A percentile compares a stretch with the other conserved stretches of the same genome.
These are phyloP conservation scores for Atkinsonella hypoxylon DNA, from an alignment of 2,329 filamentous ascomycete genomes.

Conservation along the genomic window DNA sequence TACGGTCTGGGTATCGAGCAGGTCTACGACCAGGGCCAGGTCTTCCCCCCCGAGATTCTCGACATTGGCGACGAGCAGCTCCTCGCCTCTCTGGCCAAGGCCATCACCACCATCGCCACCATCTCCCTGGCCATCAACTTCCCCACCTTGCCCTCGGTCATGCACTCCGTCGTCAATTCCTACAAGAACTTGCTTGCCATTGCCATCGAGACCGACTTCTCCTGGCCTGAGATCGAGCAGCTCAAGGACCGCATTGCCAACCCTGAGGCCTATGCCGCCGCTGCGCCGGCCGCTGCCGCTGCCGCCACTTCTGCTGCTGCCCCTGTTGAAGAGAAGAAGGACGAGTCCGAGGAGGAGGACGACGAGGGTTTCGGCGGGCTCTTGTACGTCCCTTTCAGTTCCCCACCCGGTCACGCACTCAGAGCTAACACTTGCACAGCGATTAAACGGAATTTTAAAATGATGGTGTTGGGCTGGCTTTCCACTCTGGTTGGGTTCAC, in stretches of 20 bases:
- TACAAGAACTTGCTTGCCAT: slow-evolving; percentile 97
- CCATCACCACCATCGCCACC: slow-evolving; percentile 76
- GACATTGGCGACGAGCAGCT: slow-evolving; percentile 95
- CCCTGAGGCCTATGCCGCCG: slow-evolving; percentile 86
- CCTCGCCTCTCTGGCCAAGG: slow-evolving; percentile 66
- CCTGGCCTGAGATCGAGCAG: slow-evolving; percentile 91
- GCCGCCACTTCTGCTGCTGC: slow-evolving; percentile 38
- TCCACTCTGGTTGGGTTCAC: slow-evolving; percentile 30
- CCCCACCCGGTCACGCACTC: no score
- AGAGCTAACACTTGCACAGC: slow-evolving; percentile 31
- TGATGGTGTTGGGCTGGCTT: slow-evolving; percentile 28
- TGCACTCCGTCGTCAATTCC: slow-evolving; percentile 90
- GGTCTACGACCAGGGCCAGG: slow-evolving; percentile 97
- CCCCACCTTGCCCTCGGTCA: slow-evolving; percentile 90
- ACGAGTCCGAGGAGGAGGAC: slow-evolving; percentile 56
- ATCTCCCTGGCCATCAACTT: slow-evolving; percentile 89
- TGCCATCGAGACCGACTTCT: slow-evolving; percentile 80
- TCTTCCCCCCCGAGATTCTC: slow-evolving; percentile 73
- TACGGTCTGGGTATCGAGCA: slow-evolving; percentile 95
- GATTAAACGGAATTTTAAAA: slow-evolving; percentile 35
- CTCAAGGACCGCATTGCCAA: slow-evolving; percentile 99
- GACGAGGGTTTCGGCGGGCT: slow-evolving; percentile 68
- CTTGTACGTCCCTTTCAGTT: slow-evolving; percentile 39
- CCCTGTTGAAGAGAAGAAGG: slow-evolving; percentile 49
- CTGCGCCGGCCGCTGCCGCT: slow-evolving; percentile 59